Evolutionary conservation across 2,329 filamentous ascomycete genomes (phyloP).

Genomic region (Cadophora sp.): DNA sequence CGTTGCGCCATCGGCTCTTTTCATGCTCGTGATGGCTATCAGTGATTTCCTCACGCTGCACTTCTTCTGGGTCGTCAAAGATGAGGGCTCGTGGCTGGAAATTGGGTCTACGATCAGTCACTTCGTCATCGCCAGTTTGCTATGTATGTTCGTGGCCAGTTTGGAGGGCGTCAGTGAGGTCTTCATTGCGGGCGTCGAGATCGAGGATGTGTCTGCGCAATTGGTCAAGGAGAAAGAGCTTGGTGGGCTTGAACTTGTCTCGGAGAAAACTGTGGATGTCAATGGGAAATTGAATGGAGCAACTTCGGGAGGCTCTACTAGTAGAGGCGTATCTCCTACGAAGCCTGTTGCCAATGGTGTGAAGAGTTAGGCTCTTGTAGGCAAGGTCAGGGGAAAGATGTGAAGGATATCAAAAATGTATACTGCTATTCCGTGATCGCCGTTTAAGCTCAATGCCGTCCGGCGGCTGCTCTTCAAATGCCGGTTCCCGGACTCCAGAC

Average conservation of each 20-base stretch:
- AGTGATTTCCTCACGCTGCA: slow-evolving; percentile 91
- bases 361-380: neutral
- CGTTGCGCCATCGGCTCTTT: slow-evolving; percentile 85
- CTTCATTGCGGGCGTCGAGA: slow-evolving; percentile 82
- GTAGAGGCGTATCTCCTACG: neutral
- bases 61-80: slow-evolving; percentile 97
- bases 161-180: slow-evolving; percentile 85
- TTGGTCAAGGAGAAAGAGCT: slow-evolving; percentile 40
- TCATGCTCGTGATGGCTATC: slow-evolving; percentile 92
- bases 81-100: slow-evolving; percentile 96
- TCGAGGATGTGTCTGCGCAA: slow-evolving; percentile 49
- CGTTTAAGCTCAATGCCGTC: neutral
- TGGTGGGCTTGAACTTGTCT: slow-evolving; percentile 32
- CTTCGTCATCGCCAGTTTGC: slow-evolving; percentile 87
- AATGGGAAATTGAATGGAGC: slow-evolving; percentile 23
- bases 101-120: slow-evolving; percentile 97
- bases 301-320: neutral
- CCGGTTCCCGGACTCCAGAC: neutral
- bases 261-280: slow-evolving; percentile 1
- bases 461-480: neutral
- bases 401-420: neutral
- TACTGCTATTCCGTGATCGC: neutral
- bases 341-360: slow-evolving; percentile 14
- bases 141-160: slow-evolving; percentile 89
- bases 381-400: neutral